A percentile compares a stretch with the other conserved stretches of the same genome.
Evolutionary conservation across 2,329 filamentous ascomycete genomes (phyloP).

Genomic region (Exserohilum rostratum): DNA sequence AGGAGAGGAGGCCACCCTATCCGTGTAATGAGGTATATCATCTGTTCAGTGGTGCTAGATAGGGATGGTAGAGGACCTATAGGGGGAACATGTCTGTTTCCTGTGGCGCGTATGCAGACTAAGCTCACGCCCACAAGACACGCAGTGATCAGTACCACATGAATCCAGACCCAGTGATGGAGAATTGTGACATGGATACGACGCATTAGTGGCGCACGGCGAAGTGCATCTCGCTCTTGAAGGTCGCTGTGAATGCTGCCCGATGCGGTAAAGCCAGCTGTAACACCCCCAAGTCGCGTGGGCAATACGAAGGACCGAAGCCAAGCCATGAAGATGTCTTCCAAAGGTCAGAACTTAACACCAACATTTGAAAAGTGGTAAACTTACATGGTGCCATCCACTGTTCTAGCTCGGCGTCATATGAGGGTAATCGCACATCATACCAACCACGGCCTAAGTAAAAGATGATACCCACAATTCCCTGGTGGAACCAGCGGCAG

Average conservation of each 20-base stretch:
- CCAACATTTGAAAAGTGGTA: neutral
- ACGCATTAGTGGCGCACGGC: neutral
- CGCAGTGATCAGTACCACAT: neutral
- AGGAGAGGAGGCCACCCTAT: neutral
- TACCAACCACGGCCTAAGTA: neutral
- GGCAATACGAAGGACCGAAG: neutral
- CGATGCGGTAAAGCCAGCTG: neutral
- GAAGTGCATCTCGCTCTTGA: neutral
- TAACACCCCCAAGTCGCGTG: neutral
- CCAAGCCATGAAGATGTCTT: neutral
- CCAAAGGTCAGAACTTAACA: neutral
- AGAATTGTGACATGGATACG: neutral
- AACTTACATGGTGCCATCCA: neutral
- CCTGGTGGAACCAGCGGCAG: neutral
- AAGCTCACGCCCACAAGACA: neutral
- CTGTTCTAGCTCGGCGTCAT: neutral
- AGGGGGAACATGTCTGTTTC: neutral
- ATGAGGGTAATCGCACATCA: neutral
- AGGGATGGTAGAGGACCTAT: neutral
- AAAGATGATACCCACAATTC: neutral
- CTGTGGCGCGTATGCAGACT: neutral
- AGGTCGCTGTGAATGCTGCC: neutral
- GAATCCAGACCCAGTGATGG: neutral
- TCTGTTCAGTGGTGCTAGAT: neutral
- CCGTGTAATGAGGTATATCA: neutral